phyloP scores from a whole-genome alignment of 768 basidiomycete species.

The Candolleomyces aberdarensis region DNA sequence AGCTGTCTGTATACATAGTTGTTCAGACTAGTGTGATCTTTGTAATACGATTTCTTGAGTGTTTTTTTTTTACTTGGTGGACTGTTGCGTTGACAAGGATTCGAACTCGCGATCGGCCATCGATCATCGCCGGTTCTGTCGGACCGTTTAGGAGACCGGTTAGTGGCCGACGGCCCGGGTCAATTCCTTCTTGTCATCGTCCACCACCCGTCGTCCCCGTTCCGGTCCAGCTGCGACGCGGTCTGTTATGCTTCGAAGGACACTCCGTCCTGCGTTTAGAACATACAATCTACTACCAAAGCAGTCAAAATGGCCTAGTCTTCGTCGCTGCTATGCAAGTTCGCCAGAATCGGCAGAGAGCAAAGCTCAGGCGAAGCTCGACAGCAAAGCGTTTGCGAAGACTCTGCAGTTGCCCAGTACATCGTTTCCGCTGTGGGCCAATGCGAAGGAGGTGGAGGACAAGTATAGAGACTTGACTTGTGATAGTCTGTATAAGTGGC shows the following conservation, averaged over 20 bases:
- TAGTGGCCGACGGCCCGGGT: neutral
- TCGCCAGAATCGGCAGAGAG: neutral
- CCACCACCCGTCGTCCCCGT: neutral
- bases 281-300: neutral
- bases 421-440: constrained; percentile 67
- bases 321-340: neutral
- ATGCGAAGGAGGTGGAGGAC: constrained; percentile 60
- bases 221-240: neutral
- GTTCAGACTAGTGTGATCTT: too few relatives aligned
- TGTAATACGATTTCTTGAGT: too few relatives aligned
- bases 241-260: neutral
- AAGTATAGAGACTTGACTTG: constrained; percentile 61
- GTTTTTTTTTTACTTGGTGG: too few relatives aligned
- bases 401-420: constrained; percentile 85
- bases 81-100: too few relatives aligned
- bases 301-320: neutral
- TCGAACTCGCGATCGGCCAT: too few relatives aligned
- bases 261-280: neutral
- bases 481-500: constrained; percentile 74
- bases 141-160: neutral
- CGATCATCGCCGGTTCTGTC: neutral
- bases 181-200: too few relatives aligned
- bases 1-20: too few relatives aligned
- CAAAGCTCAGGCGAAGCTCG: constrained; percentile 11
- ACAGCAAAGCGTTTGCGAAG: constrained; percentile 41